Conservation (phyloP, 306 rosid genomes). For the Oxytropis ochrocephala region DNA sequence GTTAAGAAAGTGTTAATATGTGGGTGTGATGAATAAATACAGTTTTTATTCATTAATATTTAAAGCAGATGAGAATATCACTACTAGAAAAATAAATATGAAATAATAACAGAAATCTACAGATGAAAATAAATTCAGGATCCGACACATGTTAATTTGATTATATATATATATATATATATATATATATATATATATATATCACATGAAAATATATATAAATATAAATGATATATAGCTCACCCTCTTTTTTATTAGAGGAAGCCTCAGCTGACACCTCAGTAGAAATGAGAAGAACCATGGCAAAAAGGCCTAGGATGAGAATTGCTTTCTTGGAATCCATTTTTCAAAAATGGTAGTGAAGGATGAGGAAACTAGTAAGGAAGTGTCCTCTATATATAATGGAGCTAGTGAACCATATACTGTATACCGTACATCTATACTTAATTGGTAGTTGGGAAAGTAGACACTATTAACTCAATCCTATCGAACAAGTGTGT, state of each 20-base stretch:
- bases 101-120: no score
- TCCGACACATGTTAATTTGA: no score
- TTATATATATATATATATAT: no score
- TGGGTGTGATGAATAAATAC: not conserved
- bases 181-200: no score
- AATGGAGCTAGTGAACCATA: not conserved
- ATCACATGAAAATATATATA: not conserved
- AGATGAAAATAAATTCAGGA: no score
- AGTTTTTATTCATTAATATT: no score
- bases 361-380: not conserved
- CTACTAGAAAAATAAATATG: no score
- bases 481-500: not conserved
- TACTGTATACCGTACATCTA: no score
- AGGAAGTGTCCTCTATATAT: conserved; percentile 13
- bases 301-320: conserved; percentile 32
- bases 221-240: not conserved
- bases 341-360: conserved; percentile 21
- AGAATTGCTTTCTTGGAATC: conserved; percentile 25
- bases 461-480: not conserved
- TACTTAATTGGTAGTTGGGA: not conserved
- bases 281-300: conserved; percentile 19
- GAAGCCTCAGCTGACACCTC: conserved; percentile 25
- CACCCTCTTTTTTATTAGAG: conserved; percentile 12
- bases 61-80: no score
- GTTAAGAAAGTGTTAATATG: no score